Conservation (phyloP, 2,329 filamentous ascomycete species). For the Colletotrichum truncatum region DNA sequence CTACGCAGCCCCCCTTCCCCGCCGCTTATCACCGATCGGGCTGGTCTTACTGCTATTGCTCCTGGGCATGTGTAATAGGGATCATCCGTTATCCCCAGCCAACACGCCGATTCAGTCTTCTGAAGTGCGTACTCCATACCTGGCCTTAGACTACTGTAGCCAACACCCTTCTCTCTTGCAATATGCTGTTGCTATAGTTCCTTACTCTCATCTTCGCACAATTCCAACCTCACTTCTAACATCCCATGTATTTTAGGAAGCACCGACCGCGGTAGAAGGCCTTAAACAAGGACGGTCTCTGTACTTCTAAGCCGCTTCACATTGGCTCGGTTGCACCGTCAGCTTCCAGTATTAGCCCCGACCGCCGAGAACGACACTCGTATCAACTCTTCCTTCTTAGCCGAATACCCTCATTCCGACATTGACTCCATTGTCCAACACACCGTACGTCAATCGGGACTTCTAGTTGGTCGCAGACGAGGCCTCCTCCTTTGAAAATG, state of each 20-base stretch:
- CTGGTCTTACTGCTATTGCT: conserved; percentile 2
- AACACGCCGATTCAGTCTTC: conserved; percentile 11
- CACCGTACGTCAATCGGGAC: background rate
- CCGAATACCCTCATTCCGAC: background rate
- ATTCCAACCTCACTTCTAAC: background rate
- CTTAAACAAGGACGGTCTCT: background rate
- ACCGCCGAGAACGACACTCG: background rate
- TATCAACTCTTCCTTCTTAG: background rate
- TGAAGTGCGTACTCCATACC: background rate
- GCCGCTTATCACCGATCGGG: background rate
- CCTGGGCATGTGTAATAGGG: conserved; percentile 41
- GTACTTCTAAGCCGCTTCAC: background rate
- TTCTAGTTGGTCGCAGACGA: background rate
- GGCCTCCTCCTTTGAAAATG: conserved; percentile 40
- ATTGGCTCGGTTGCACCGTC: background rate
- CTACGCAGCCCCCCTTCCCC: background rate
- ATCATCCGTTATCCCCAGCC: conserved; percentile 36
- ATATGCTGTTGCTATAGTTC: too few species aligned
- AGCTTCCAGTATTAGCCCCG: background rate
- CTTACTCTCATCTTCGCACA: background rate
- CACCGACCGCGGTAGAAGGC: background rate
- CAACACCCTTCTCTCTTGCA: background rate
- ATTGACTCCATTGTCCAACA: conserved; percentile 1
- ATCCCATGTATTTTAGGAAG: background rate
- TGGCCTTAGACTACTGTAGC: background rate